Evolutionary conservation across 2,329 filamentous ascomycete genomes (phyloP).

Genomic region (Grosmannia serpens): DNA sequence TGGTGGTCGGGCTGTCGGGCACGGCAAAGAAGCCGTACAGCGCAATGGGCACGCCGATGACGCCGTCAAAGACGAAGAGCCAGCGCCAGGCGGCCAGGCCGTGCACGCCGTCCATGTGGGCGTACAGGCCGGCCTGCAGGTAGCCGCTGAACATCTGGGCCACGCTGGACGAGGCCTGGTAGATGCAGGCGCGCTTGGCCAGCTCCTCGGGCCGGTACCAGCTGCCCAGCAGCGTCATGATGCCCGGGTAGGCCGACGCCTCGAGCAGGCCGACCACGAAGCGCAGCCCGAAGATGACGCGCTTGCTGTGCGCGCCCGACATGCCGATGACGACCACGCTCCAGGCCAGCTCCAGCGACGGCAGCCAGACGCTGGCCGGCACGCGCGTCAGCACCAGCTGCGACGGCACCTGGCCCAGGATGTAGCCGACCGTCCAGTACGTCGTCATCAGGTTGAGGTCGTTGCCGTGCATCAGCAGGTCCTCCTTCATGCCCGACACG

Average conservation of each 20-base stretch:
- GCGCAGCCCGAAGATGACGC: slow-evolving; percentile 26
- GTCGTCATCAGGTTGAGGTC: slow-evolving; percentile 38
- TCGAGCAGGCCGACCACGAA: slow-evolving; percentile 32
- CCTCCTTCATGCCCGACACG: slow-evolving; percentile 35
- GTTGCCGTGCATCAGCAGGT: slow-evolving; percentile 38
- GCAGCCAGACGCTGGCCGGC: slow-evolving; percentile 27
- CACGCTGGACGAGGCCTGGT: slow-evolving; percentile 24
- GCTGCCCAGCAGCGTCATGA: slow-evolving; percentile 26
- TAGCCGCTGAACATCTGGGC: slow-evolving; percentile 21
- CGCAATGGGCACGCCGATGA: slow-evolving; percentile 14
- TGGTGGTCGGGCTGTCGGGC: slow-evolving; percentile 10
- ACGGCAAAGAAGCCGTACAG: slow-evolving; percentile 14
- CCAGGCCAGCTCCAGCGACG: slow-evolving; percentile 23
- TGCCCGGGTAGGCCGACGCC: slow-evolving; percentile 25
- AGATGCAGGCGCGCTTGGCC: slow-evolving; percentile 28
- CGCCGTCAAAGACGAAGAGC: slow-evolving; percentile 28
- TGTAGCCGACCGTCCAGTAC: slow-evolving; percentile 49
- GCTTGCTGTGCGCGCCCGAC: slow-evolving; percentile 24
- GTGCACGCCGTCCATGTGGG: slow-evolving; percentile 19
- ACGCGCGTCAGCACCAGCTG: slow-evolving; percentile 28
- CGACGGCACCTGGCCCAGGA: slow-evolving; percentile 31
- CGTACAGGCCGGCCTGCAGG: slow-evolving; percentile 24
- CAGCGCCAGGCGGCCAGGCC: slow-evolving; percentile 25
- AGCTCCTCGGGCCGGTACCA: slow-evolving; percentile 33
- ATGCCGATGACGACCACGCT: slow-evolving; percentile 21